Evolutionary conservation across 805 yeast species (phyloP), one percentile per base, ranked within the genome.

Genomic region (Lipomyces yamanashiensis): DNA sequence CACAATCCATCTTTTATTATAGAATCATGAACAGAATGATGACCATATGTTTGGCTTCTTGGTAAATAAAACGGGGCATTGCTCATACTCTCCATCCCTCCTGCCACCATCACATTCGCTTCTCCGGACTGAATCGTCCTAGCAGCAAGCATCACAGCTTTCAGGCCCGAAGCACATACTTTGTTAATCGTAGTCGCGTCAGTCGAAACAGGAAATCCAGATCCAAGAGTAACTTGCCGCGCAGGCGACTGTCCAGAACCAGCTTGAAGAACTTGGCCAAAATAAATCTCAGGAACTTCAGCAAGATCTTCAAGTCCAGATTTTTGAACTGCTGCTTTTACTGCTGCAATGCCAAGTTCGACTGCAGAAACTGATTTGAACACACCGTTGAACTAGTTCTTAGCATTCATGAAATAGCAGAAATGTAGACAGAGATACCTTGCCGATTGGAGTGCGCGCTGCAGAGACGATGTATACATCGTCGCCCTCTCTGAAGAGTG

Each of bases 81-180:
- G 64, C 97, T 82, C 99, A 95, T 93, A 63, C 96, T 88, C 80
- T 95, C 99, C 71, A 97, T 95, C 75, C 99, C 99, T 71, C 98
- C 99, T 40, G 95, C 96, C 70, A 95, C 89, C 52, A 95, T 95
- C 64, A 95, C 87, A 74, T 92, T 97, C 61, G 97, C 96, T 68
- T 83, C 81, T 59, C 98, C 98, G 69, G 95, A 84, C 74, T 89
- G 77, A 71, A 93, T 92, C 58, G 92, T 81, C 80, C 92, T 98
- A 47, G 98, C 92, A 67, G 90, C 99, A 64, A 89, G 78, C 72
- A 92, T 91, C 73, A 92, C 86, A 50, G 98, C 85, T 80, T 95
- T 93, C 85, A 92, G 80, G 71, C 97, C 98, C 12, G 97, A 89
- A 48, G 99, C 96, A 81, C 99, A 95, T 62, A 95, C 98, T 81